Conservation (phyloP, 495 filamentous ascomycete species). For the Aspergillus sparsus region DNA sequence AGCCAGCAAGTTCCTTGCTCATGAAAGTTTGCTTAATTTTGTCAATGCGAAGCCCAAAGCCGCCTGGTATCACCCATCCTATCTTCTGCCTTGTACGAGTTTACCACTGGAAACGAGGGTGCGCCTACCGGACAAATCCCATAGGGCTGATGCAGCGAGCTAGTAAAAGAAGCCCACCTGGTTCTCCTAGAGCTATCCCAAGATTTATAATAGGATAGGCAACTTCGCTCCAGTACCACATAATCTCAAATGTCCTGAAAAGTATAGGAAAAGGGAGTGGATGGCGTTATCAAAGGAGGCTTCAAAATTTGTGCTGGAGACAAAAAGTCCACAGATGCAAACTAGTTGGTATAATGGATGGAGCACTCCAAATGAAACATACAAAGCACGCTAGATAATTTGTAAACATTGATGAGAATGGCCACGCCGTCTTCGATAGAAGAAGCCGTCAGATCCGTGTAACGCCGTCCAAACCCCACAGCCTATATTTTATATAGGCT, state of each 20-base stretch:
- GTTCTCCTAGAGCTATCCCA: background rate
- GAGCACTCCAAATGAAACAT: slow-evolving; percentile 35
- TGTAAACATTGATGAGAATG: slow-evolving; percentile 46
- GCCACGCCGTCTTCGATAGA: slow-evolving; percentile 40
- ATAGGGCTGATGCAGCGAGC: too few species aligned
- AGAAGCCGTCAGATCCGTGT: slow-evolving; percentile 47
- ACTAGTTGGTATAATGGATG: slow-evolving; percentile 21
- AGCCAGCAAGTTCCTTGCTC: too few species aligned
- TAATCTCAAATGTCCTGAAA: too few species aligned
- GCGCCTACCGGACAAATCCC: too few species aligned
- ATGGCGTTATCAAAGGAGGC: background rate
- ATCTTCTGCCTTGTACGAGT: too few species aligned
- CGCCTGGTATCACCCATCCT: too few species aligned
- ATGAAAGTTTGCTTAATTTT: too few species aligned
- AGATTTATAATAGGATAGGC: background rate
- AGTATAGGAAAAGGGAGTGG: background rate
- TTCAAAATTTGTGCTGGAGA: background rate
- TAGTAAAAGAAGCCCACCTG: too few species aligned
- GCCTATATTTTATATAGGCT: slow-evolving; percentile 42
- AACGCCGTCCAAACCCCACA: slow-evolving; percentile 47
- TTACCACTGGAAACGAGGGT: too few species aligned
- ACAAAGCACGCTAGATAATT: slow-evolving; percentile 48
- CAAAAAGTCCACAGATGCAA: slow-evolving; percentile 2
- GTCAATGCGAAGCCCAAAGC: too few species aligned
- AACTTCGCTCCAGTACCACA: background rate